Conservation (phyloP, 2,329 filamentous ascomycete species). For the Pezicula neosporulosa region DNA sequence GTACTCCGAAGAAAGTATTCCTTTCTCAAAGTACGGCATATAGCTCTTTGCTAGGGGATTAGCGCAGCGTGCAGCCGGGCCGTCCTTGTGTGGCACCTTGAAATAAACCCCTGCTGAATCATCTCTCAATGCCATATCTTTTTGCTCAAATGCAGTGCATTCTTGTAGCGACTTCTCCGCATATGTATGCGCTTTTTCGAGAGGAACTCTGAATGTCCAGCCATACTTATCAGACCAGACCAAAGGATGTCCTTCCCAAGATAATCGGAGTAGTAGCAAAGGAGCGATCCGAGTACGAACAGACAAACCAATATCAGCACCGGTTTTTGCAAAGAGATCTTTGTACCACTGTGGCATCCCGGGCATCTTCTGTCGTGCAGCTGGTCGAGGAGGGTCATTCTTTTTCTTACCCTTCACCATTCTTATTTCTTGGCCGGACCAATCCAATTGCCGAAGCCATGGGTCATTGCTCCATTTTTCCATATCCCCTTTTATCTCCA, state of each 20-base stretch:
- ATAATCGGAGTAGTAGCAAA: slow-evolving; percentile 74
- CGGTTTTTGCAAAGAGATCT: slow-evolving; percentile 71
- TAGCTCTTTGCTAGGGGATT: slow-evolving; percentile 93
- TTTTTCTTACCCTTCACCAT: slow-evolving; percentile 94
- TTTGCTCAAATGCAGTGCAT: slow-evolving; percentile 76
- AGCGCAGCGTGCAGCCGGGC: slow-evolving; percentile 76
- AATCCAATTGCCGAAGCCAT: slow-evolving; percentile 92
- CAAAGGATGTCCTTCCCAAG: slow-evolving; percentile 86
- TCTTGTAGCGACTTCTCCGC: slow-evolving; percentile 65
- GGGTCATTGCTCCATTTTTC: slow-evolving; percentile 75
- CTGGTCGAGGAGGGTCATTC: slow-evolving; percentile 70
- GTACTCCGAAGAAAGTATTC: slow-evolving; percentile 82
- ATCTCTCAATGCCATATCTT: slow-evolving; percentile 59
- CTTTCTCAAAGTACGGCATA: slow-evolving; percentile 85
- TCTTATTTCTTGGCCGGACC: slow-evolving; percentile 87
- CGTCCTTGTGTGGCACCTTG: slow-evolving; percentile 96
- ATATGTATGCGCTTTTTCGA: slow-evolving; percentile 61
- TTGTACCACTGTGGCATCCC: slow-evolving; percentile 98
- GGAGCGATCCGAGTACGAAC: slow-evolving; percentile 88
- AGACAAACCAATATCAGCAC: slow-evolving; percentile 69
- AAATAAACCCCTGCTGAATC: slow-evolving; percentile 71
- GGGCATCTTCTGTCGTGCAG: slow-evolving; percentile 83
- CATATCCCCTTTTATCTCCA: slow-evolving; percentile 67
- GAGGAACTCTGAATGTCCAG: slow-evolving; percentile 83
- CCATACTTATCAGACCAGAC: slow-evolving; percentile 92